phyloP scores from a whole-genome alignment of 345 rosid species.

The Carallia brachiata region DNA sequence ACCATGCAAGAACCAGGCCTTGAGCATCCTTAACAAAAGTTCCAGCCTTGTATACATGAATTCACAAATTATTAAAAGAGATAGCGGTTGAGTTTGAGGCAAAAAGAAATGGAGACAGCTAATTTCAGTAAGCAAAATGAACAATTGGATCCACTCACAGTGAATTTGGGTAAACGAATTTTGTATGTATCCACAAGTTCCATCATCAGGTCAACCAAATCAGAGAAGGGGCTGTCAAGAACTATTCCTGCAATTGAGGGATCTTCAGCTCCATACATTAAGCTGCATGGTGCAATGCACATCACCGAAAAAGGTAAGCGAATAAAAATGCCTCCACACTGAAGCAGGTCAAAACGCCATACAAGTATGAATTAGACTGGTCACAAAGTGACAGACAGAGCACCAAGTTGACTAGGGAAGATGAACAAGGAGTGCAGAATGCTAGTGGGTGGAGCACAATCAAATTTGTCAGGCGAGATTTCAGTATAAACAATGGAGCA shows the following conservation, averaged over 20 bases:
- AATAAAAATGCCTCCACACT: conserved; percentile 3
- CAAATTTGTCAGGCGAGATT: not conserved
- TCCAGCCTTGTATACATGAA: not conserved
- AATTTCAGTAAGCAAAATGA: not conserved
- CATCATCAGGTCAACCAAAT: conserved; percentile 92
- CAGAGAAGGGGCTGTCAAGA: conserved; percentile 88
- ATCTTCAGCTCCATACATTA: conserved; percentile 92
- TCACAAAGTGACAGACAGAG: not conserved
- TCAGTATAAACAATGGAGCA: not conserved
- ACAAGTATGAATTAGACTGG: not conserved
- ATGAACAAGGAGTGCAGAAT: not conserved
- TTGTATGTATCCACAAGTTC: conserved; percentile 86
- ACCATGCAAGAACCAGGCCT: conserved; percentile 6
- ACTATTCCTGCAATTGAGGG: conserved; percentile 96
- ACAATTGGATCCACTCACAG: conserved; percentile 49
- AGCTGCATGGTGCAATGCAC: conserved; percentile 42
- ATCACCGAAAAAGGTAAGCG: conserved; percentile 15
- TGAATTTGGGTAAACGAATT: conserved; percentile 79
- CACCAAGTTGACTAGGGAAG: not conserved
- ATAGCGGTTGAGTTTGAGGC: not conserved
- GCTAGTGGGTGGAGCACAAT: not conserved
- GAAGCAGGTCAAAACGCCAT: not conserved
- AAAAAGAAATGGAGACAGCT: not conserved
- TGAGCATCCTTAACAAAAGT: not conserved
- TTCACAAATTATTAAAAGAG: not conserved